Base-by-base conservation (phyloP, 805 yeast genomes). In the Lipomyces lipofer region DNA sequence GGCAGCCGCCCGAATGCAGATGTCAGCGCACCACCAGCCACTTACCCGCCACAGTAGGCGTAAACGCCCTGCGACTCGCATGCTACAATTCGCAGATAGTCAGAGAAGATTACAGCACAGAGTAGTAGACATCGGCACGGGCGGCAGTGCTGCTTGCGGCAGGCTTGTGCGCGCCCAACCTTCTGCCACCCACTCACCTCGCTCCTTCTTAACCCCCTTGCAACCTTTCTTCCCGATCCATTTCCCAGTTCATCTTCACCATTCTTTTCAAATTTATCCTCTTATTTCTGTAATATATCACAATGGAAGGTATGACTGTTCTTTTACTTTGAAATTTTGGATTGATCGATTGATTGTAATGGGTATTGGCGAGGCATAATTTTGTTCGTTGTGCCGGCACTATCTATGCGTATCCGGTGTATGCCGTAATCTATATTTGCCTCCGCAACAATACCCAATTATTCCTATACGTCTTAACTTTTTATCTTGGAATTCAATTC, bases 281-380 rank as follows among this genome's bases (percentile, higher is more conserved):
- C 27, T 15, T n/a, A 40, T 4, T 40, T 40, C 27, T 27, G 29
- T 45, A 28, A 43, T n/a, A 49, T 32, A 43, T 43, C 52, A 28
- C 52, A 40, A 56, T 56, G 60, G 60, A 56, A 54, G 58, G 60
- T 56, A 54, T 13, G 60, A 32, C 21, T 28, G 12, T 15, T 24
- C 22, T 35, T 46, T 58, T n/a, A 4, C 13, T 9, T 35, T n/a
- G n/a, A n/a, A n/a, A n/a, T n/a, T n/a, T n/a, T n/a, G n/a, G n/a
- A n/a, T n/a, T n/a, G 40, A 36, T 36, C 22, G 40, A 36, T 15
- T 36, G 13, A 10, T 29, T 29, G 9, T 29, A 13, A 29, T 29
- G 33, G 13, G 12, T 9, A 10, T 9, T 9, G 13, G 13, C 33
- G 12, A 29, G 13, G 33, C 33, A 10, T 29, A 10, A 29, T 29